phyloP scores from a whole-genome alignment of 1,284 basidiomycete species.

The Heterobasidion occidentale region DNA sequence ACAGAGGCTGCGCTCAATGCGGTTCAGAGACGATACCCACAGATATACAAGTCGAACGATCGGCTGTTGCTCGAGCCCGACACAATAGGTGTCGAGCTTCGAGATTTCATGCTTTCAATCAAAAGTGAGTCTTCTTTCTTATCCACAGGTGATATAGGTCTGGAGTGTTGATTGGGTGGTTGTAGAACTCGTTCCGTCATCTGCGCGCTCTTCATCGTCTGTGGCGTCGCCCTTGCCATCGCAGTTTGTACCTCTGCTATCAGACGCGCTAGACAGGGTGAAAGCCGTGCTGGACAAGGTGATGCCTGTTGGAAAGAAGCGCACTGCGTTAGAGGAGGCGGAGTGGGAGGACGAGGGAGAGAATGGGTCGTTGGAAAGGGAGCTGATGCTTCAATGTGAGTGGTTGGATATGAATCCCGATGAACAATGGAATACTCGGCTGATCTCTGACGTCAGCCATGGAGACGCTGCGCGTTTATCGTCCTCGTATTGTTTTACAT shows the following conservation, averaged over 20 bases:
- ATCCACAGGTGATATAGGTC: background rate
- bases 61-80: slow-evolving; percentile 82
- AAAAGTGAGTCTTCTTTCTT: slow-evolving; percentile 61
- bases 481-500: slow-evolving; percentile 84
- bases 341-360: slow-evolving; percentile 79
- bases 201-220: slow-evolving; percentile 84
- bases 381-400: slow-evolving; percentile 82
- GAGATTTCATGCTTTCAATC: slow-evolving; percentile 97
- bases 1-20: slow-evolving; percentile 97
- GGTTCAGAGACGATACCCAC: slow-evolving; percentile 92
- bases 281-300: slow-evolving; percentile 65
- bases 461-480: slow-evolving; percentile 85
- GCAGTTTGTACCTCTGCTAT: slow-evolving; percentile 82
- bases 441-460: slow-evolving; percentile 50
- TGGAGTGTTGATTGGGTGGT: slow-evolving; percentile 2
- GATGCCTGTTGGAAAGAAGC: slow-evolving; percentile 68
- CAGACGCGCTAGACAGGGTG: slow-evolving; percentile 60
- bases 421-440: slow-evolving; percentile 6
- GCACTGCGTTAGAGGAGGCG: slow-evolving; percentile 87
- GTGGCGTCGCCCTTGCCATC: slow-evolving; percentile 78
- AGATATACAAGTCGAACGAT: slow-evolving; percentile 93
- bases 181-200: slow-evolving; percentile 87
- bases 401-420: slow-evolving; percentile 8
- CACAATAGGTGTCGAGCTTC: slow-evolving; percentile 78
- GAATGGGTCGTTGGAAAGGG: slow-evolving; percentile 71